Evolutionary conservation across 106 monocot species (phyloP), one percentile per base, ranked within the genome.

Genomic region (Apostasia ramifera): DNA sequence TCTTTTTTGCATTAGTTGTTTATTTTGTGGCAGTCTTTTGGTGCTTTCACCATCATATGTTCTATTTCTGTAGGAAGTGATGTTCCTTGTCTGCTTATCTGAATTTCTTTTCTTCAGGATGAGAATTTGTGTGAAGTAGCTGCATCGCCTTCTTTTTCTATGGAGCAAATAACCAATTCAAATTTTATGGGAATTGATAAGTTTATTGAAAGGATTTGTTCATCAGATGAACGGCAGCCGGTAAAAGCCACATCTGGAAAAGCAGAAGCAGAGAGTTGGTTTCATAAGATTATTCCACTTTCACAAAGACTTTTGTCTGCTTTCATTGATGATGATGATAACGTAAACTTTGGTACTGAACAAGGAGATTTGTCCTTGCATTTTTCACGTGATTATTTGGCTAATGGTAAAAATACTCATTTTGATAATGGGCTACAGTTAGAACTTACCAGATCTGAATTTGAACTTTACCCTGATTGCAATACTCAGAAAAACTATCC

Each of bases 241-340:
- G 7, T 68, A 42, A 74, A 82, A 46, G 50, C 43, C 40, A 48
- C 6, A 63, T 42, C 50, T 62, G 81, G 74, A 57, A 82, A 77
- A 76, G 6, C 75, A 48, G 79, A 66, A 63, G 69, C 73, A 51
- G 76, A 89, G 45, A 74, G 66, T 51, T 89, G 80, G 78, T 73
- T 83, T 67, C 76, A 85, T 59, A 81, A 62, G 76, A 75, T 85
- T 40, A 71, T 93, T 76, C 90, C 98, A 43, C 58, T 98, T 57
- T 85, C 98, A 59, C 93, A 98, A 11, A 82, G 80, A 71, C 85
- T 98, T 74, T 74, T 98, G 6, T 84, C 98, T 63, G 92, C 98
- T 61, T 85, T 98, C 37, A 89, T 98, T 53, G 57, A 68, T 66
- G 89, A 88, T 15, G 86, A 89, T 73, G 82, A 64, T 63, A 78